Base-by-base conservation (phyloP, 805 yeast genomes). In the Cyberlindnera sargentensis region DNA sequence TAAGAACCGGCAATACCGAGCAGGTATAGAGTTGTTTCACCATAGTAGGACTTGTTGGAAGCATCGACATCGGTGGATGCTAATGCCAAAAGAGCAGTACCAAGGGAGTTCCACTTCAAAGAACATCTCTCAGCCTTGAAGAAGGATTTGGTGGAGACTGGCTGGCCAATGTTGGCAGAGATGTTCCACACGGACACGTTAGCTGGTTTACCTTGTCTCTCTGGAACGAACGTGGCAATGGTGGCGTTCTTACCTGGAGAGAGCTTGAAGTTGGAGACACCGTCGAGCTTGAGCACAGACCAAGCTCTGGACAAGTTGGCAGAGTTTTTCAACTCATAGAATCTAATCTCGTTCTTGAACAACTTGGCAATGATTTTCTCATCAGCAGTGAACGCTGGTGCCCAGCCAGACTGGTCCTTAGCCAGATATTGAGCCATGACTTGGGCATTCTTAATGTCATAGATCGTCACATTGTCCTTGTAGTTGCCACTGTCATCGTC, bases 11-110 rank as follows among this genome's bases (percentile, higher is more conserved):
- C 89, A 52, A 93, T 85, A 47, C 96, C 96, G 52, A 95, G 73
- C 47, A 93, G 65, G 62, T 91, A 93, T 53, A 93, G 71, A 47
- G 91, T 88, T 42, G 95, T 87, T 69, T 93, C 98, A 53, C 99
- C 99, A 61, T 93, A 93, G 68, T 93, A 93, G 2, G 95, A 84
- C 71, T 91, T 82, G 63, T 95, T 95, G 31, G 95, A 78, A 30
- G 93, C 73, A 66, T 93, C 99, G 54, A 91, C 95, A 66, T 93
- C 99, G 27, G 97, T 93, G 37, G 93, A 84, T 5, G 97, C 95
- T 55, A 90, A 75, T 39, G 96, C 96, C 59, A 95, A 71, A 48
- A 91, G 72, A 6, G 97, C 95, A 47, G 97, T 93, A 47, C 99
- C 99, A 50, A 89, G 73, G 31, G 80, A 75, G 65, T 95, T 93